These are phyloP conservation scores for Telfairia occidentalis DNA, from an alignment of 331 rosid species.

Conservation along the genomic window DNA sequence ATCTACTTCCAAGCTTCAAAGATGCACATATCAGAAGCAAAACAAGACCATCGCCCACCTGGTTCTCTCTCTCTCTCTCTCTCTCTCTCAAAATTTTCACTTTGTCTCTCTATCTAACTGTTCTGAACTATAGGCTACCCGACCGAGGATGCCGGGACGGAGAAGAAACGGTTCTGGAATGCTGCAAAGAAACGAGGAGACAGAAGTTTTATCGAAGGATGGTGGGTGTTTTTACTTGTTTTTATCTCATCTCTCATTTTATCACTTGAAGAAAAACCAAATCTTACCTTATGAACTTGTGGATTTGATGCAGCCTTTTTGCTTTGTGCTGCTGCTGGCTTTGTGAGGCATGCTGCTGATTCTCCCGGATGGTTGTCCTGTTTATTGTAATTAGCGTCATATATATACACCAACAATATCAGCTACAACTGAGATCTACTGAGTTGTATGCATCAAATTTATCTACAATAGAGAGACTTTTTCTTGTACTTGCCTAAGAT, in stretches of 20 bases:
- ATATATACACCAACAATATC: neutral
- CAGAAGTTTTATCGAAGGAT: constrained; percentile 73
- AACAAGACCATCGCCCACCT: constrained; percentile 44
- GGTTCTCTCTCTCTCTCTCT: constrained; percentile 22
- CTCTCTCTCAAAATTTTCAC: constrained; percentile 1
- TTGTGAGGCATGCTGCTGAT: constrained; percentile 54
- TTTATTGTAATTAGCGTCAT: neutral
- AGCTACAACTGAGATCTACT: neutral
- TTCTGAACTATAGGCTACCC: constrained; percentile 49
- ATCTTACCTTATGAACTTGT: neutral
- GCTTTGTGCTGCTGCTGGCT: constrained; percentile 85
- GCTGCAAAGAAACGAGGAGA: constrained; percentile 52
- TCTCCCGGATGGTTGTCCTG: neutral
- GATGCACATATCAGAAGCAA: neutral
- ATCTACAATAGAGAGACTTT: neutral
- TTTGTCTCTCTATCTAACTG: neutral
- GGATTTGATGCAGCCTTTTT: constrained; percentile 48
- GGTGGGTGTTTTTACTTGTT: constrained; percentile 30
- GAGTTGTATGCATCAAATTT: neutral
- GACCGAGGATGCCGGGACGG: constrained; percentile 34
- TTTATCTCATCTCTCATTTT: neutral
- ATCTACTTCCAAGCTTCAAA: neutral
- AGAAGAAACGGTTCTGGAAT: constrained; percentile 26
- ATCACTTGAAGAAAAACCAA: neutral
- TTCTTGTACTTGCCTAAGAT: neutral